A percentile compares a stretch with the other conserved stretches of the same genome.
phyloP scores from a whole-genome alignment of 2,329 filamentous ascomycete species.

The Fusarium oxysporum region DNA sequence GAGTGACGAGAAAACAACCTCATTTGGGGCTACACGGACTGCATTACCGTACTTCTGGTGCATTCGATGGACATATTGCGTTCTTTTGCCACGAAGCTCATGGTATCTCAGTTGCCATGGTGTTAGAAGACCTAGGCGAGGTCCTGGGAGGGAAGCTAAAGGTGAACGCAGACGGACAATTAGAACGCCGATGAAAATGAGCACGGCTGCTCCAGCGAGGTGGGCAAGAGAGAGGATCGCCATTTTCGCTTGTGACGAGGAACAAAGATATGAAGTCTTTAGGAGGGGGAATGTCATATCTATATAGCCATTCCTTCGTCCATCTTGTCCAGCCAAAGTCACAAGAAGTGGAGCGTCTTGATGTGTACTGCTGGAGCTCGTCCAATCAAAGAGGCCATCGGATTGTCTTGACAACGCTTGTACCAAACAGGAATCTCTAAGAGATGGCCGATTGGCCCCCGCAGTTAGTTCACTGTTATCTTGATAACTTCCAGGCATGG shows the following conservation, averaged over 20 bases:
- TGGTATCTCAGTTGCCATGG: slow-evolving; percentile 16
- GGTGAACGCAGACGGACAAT: slow-evolving; percentile 9
- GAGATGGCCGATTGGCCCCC: slow-evolving; percentile 19
- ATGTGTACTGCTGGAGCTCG: accelerated
- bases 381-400: slow-evolving; percentile 8
- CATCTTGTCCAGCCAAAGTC: neutral
- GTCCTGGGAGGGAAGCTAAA: slow-evolving; percentile 21
- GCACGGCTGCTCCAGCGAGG: neutral
- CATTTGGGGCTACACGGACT: slow-evolving; percentile 30
- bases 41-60: slow-evolving; percentile 14
- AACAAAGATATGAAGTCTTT: accelerated
- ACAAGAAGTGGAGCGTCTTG: neutral
- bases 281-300: neutral
- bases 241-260: neutral
- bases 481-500: neutral
- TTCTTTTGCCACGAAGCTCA: slow-evolving; percentile 26
- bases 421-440: slow-evolving; percentile 30
- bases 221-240: neutral
- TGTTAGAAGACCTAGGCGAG: slow-evolving; percentile 15
- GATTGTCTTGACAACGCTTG: neutral
- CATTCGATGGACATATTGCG: slow-evolving; percentile 13
- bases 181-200: neutral
- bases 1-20: slow-evolving; percentile 25
- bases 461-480: neutral
- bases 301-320: neutral